Conservation (phyloP, 768 basidiomycete genomes). For the Pisolithus albus region DNA sequence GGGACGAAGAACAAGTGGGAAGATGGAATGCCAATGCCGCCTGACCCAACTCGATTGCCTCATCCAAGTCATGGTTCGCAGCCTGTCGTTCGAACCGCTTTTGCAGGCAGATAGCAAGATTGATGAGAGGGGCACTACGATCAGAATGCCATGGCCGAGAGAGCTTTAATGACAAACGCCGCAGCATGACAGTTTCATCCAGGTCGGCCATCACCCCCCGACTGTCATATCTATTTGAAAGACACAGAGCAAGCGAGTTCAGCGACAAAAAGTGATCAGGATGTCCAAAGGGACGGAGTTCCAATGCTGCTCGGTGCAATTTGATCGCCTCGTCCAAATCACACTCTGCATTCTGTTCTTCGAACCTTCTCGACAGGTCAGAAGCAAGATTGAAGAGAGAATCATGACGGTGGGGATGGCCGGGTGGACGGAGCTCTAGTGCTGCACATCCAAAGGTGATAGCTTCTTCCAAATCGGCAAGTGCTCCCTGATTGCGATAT, state of each 20-base stretch:
- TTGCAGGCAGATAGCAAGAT: neutral
- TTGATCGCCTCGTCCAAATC: neutral
- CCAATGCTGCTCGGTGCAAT: neutral
- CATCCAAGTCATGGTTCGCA: neutral
- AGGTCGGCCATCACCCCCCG: neutral
- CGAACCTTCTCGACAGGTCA: slow-evolving; percentile 34
- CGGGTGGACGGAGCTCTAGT: neutral
- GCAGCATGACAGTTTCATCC: neutral
- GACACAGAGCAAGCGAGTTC: neutral
- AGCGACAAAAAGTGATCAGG: neutral
- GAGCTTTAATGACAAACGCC: neutral
- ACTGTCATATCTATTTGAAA: neutral
- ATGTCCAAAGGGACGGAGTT: neutral
- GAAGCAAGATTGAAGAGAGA: slow-evolving; percentile 2
- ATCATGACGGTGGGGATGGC: neutral
- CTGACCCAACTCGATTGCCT: neutral
- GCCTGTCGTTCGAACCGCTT: neutral
- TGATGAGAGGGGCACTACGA: neutral
- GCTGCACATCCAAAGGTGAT: neutral
- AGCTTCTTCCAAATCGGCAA: neutral
- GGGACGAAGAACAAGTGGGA: neutral
- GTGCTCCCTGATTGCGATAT: neutral
- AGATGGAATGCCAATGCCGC: neutral
- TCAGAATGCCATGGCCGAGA: neutral
- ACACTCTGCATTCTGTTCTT: neutral